Conservation (phyloP, 1,284 basidiomycete genomes). For the Quambalaria eucalypti region DNA sequence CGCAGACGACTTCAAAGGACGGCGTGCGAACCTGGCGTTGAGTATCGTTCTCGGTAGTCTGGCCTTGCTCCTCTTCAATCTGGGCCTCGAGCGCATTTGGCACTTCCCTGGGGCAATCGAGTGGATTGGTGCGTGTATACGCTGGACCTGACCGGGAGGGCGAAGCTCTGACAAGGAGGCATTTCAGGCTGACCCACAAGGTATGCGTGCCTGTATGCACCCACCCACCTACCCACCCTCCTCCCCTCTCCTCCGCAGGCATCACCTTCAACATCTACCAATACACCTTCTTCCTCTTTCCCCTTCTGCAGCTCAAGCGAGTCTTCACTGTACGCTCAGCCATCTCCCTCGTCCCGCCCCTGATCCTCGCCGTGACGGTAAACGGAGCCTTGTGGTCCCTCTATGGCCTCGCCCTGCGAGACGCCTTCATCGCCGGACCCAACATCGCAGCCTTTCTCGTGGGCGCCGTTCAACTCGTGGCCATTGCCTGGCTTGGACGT, state of each 20-base stretch:
- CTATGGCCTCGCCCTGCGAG: not conserved
- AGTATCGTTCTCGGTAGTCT: not conserved
- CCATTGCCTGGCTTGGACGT: not conserved
- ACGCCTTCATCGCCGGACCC: not conserved
- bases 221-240: not conserved
- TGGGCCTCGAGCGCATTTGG: not conserved
- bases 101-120: not conserved
- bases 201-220: not conserved
- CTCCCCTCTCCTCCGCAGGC: not conserved
- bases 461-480: not conserved
- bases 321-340: not conserved
- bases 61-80: not conserved
- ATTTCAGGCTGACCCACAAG: no score
- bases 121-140: not conserved
- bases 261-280: conserved; percentile 1
- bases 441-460: not conserved
- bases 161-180: not conserved
- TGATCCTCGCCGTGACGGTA: not conserved
- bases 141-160: not conserved
- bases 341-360: not conserved
- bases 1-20: not conserved
- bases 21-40: not conserved
- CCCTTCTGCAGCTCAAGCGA: not conserved
- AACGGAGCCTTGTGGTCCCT: not conserved
- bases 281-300: conserved; percentile 1